These are phyloP conservation scores for Ustilago cynodontis DNA, from an alignment of 1,284 basidiomycete genomes.

Conservation along the genomic window DNA sequence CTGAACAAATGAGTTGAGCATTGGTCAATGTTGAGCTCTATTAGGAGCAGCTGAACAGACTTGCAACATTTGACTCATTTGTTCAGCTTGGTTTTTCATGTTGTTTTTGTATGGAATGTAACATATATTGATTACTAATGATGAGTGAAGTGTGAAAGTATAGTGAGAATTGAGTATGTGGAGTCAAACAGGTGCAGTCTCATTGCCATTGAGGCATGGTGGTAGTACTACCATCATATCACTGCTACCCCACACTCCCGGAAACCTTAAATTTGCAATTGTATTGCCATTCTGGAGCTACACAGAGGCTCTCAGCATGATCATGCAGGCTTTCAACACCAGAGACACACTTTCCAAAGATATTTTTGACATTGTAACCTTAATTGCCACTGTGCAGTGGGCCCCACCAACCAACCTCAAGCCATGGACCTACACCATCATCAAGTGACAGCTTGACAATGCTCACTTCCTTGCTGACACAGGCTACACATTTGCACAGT, in stretches of 20 bases:
- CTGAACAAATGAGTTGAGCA: too few relatives aligned
- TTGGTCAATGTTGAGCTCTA: too few relatives aligned
- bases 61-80: too few relatives aligned
- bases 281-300: background rate
- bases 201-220: background rate
- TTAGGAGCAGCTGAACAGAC: too few relatives aligned
- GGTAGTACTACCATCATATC: slow-evolving; percentile 7
- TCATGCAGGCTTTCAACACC: background rate
- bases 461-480: background rate
- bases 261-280: background rate
- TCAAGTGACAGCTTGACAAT: slow-evolving; percentile 3
- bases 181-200: background rate
- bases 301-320: background rate
- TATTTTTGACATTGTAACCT: background rate
- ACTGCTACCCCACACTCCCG: background rate
- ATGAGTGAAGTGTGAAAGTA: slow-evolving; percentile 1
- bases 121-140: background rate
- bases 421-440: background rate
- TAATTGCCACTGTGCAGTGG: background rate
- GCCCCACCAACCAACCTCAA: background rate
- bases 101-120: slow-evolving; percentile 2
- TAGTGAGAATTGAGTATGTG: background rate
- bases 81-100: too few relatives aligned
- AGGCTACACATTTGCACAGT: background rate
- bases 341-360: background rate